These are phyloP conservation scores for Endoconidiophora laricicola DNA, from an alignment of 2,329 filamentous ascomycete genomes.

Conservation along the genomic window DNA sequence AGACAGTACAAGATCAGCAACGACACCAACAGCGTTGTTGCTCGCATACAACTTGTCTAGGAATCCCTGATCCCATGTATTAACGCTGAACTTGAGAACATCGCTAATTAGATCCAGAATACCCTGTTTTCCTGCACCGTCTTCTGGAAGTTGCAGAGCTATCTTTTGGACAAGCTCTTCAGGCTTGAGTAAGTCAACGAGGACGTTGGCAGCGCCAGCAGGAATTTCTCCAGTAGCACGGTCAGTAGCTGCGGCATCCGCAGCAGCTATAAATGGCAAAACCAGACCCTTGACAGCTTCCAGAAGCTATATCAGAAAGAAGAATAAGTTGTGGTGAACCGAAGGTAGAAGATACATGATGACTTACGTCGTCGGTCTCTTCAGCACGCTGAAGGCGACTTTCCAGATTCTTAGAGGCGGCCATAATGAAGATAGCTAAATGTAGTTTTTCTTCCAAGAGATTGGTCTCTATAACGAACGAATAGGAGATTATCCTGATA, in stretches of 20 bases:
- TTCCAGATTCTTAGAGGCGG: not conserved
- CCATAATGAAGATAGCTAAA: not conserved
- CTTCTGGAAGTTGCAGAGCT: constrained; percentile 37
- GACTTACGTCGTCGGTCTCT: constrained; percentile 30
- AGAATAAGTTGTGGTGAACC: not conserved
- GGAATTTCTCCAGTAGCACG: constrained; percentile 29
- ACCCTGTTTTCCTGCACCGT: constrained; percentile 43
- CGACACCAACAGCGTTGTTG: constrained; percentile 73
- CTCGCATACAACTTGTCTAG: constrained; percentile 89
- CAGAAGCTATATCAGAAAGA: constrained; percentile 33
- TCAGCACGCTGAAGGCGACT: constrained; percentile 22
- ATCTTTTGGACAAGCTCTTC: constrained; percentile 38
- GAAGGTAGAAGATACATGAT: not conserved
- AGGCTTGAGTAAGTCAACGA: constrained; percentile 47
- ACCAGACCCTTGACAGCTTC: constrained; percentile 50
- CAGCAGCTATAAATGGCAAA: constrained; percentile 52
- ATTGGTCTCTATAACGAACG: not conserved
- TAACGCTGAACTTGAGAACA: constrained; percentile 73
- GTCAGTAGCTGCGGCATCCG: constrained; percentile 37
- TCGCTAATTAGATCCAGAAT: constrained; percentile 53
- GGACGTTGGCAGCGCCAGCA: constrained; percentile 32
- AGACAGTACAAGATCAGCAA: constrained; percentile 69
- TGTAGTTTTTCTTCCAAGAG: not conserved
- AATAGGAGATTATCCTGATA: not conserved
- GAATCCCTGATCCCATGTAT: constrained; percentile 98